A percentile compares a stretch with the other conserved stretches of the same genome.
These are phyloP conservation scores for Mycosphaerella sp. DNA, from an alignment of 2,329 filamentous ascomycete species.

Conservation along the genomic window DNA sequence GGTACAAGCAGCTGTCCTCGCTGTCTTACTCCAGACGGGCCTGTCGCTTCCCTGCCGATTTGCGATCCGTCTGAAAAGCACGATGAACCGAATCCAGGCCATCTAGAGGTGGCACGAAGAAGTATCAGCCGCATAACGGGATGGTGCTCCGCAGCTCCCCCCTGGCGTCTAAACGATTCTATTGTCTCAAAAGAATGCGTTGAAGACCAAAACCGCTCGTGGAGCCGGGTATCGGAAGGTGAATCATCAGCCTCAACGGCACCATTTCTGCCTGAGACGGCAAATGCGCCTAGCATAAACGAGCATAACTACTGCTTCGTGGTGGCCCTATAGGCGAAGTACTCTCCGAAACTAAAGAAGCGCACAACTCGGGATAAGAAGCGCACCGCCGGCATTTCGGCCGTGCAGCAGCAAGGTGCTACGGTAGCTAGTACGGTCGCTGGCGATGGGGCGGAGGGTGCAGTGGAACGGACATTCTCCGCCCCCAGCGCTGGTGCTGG, in stretches of 20 bases:
- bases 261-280: not conserved
- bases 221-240: conserved; percentile 5
- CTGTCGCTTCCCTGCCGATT: conserved; percentile 7
- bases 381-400: not conserved
- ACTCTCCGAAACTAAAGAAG: not conserved
- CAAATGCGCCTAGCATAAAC: not conserved
- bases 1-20: conserved; percentile 12
- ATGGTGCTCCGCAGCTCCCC: conserved; percentile 8
- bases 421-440: not conserved
- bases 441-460: not conserved
- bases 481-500: too few species aligned
- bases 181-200: conserved; percentile 18
- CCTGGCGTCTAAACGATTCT: conserved; percentile 13
- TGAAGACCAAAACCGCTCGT: conserved; percentile 12
- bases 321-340: not conserved
- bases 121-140: conserved; percentile 12
- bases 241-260: conserved; percentile 1
- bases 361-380: too few species aligned
- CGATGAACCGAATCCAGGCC: conserved; percentile 13
- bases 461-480: conserved; percentile 13
- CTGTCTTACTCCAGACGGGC: not conserved
- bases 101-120: conserved; percentile 8
- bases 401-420: not conserved
- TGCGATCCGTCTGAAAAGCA: conserved; percentile 11
- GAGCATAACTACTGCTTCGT: not conserved